Conservation (phyloP, 805 yeast species). For the Yamadazyma laniorum region DNA sequence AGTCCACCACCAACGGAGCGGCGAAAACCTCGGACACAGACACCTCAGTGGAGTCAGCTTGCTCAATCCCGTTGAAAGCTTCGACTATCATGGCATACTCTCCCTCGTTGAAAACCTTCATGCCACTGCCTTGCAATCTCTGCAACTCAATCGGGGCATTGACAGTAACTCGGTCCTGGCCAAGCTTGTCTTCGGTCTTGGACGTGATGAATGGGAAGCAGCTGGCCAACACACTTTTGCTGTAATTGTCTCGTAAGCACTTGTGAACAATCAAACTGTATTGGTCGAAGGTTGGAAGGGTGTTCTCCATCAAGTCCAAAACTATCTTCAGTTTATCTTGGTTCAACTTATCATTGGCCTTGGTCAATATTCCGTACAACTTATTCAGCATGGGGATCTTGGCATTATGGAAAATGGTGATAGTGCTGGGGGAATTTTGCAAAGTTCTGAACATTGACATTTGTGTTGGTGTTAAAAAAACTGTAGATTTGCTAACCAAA, state of each 20-base stretch:
- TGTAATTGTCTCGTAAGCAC: slow-evolving; percentile 23
- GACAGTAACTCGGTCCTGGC: slow-evolving; percentile 17
- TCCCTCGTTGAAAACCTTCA: slow-evolving; percentile 33
- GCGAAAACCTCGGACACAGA: slow-evolving; percentile 32
- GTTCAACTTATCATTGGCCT: slow-evolving; percentile 30
- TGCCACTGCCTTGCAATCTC: slow-evolving; percentile 22
- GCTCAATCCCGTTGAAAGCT: slow-evolving; percentile 29
- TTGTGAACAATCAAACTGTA: slow-evolving; percentile 27
- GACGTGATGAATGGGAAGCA: slow-evolving; percentile 40
- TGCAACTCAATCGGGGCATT: slow-evolving; percentile 15
- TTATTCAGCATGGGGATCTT: slow-evolving; percentile 31
- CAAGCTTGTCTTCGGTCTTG: slow-evolving; percentile 14
- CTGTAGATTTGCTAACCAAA: too few relatives aligned
- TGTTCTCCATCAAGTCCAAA: slow-evolving; percentile 36
- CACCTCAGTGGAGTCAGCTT: slow-evolving; percentile 12
- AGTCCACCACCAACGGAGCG: slow-evolving; percentile 45
- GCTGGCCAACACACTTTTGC: slow-evolving; percentile 25
- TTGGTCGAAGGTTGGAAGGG: slow-evolving; percentile 45
- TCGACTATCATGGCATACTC: slow-evolving; percentile 40
- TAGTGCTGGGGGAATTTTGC: slow-evolving; percentile 41
- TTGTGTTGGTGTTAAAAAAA: neutral
- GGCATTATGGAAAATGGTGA: slow-evolving; percentile 41
- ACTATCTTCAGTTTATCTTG: slow-evolving; percentile 29
- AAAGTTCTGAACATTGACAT: slow-evolving; percentile 36
- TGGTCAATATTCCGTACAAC: slow-evolving; percentile 29